Conservation (phyloP, 345 rosid species). For the Boechera divaricarpa region DNA sequence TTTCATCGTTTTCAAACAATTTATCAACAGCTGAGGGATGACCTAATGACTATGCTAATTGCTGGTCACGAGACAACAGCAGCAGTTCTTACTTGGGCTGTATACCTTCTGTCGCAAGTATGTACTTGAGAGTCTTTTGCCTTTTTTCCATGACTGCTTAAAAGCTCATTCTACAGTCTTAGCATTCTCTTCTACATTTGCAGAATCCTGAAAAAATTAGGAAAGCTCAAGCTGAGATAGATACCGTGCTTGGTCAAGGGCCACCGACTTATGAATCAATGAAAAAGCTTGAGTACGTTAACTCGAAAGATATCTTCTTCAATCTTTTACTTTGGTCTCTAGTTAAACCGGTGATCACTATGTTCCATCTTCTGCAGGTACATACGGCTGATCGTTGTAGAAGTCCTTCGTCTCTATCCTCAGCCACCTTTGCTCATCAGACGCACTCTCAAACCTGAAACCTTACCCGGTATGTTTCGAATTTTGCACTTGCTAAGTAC, state of each 20-base stretch:
- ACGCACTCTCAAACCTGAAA: conserved; percentile 73
- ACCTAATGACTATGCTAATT: conserved; percentile 90
- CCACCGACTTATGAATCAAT: conserved; percentile 69
- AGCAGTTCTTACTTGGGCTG: conserved; percentile 98
- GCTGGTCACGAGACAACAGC: conserved; percentile 99
- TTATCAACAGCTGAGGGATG: conserved; percentile 80
- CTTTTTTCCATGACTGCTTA: not conserved
- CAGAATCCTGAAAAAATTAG: conserved; percentile 81
- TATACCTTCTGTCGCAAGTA: conserved; percentile 90
- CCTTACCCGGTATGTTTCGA: conserved; percentile 68
- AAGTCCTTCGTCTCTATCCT: conserved; percentile 91
- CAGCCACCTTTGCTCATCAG: conserved; percentile 93
- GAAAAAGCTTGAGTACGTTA: conserved; percentile 75
- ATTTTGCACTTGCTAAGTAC: not conserved
- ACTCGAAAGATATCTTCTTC: conserved; percentile 17
- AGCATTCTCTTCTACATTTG: conserved; percentile 29
- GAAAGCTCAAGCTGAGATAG: conserved; percentile 92
- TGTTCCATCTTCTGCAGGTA: conserved; percentile 54
- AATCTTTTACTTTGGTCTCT: not conserved
- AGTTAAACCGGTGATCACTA: not conserved
- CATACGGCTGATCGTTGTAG: conserved; percentile 78
- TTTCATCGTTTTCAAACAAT: not conserved
- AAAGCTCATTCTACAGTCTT: conserved; percentile 9
- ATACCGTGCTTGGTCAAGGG: conserved; percentile 69
- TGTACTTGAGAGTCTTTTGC: conserved; percentile 20